phyloP scores from a whole-genome alignment of 352 stramenopile species.

The Pythium pyrilobum region DNA sequence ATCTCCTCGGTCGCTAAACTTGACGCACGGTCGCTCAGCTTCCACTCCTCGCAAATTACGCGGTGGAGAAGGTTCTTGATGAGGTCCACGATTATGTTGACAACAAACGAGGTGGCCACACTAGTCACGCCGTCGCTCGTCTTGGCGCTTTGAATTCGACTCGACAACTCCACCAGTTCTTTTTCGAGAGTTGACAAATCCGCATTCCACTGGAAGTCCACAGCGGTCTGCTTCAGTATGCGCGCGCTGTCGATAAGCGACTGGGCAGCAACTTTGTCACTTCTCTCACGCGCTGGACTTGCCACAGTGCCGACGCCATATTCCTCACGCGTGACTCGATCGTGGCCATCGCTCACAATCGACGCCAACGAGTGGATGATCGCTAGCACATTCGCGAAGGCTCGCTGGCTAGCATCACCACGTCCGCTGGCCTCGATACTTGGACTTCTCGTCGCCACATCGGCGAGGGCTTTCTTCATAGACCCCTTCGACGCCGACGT shows the following conservation, averaged over 20 bases:
- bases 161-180: too few relatives aligned
- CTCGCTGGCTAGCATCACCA: neutral
- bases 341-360: too few relatives aligned
- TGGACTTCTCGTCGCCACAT: neutral
- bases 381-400: neutral
- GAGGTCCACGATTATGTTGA: neutral
- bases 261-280: too few relatives aligned
- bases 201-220: too few relatives aligned
- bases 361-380: neutral
- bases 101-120: too few relatives aligned
- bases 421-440: neutral
- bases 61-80: conserved; percentile 24
- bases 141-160: too few relatives aligned
- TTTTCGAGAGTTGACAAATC: too few relatives aligned
- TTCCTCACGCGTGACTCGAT: too few relatives aligned
- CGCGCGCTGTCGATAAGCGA: neutral
- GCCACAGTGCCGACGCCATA: too few relatives aligned
- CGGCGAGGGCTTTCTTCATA: conserved; percentile 37
- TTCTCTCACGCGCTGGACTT: too few relatives aligned
- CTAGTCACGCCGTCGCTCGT: too few relatives aligned
- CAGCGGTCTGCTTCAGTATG: too few relatives aligned
- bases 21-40: conserved; percentile 26
- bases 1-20: neutral
- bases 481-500: conserved; percentile 44
- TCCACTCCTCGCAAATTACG: conserved; percentile 41